Base-by-base conservation (phyloP, 2,329 filamentous ascomycete species). In the Sclerotinia sclerotiorum region DNA sequence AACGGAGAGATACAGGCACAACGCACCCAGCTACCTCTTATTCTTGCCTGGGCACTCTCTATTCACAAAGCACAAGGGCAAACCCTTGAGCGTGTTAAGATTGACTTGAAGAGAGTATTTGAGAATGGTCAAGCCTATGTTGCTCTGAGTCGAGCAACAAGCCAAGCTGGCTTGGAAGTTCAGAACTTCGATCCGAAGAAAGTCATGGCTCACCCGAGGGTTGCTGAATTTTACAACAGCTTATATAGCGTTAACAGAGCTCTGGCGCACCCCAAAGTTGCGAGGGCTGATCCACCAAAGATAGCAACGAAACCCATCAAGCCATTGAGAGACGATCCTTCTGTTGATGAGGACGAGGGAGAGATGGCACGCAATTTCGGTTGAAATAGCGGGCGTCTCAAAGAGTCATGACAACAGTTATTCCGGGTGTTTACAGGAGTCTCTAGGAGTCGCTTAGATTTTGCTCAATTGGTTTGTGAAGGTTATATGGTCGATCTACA, bases 21-120 rank as follows among this genome's bases (percentile, higher is more conserved):
- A 70, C 90, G 95, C 51, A 85, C 85, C 57, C 92, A 94, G 74
- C 79, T 94, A 2, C 95, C 95, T 0, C 84, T 99, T 63, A 98
- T 99, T 71, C 84, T 99, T 42, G 95, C 95, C 0, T 99, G 95
- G 95, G 95, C 95, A 2, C 81, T 99, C 27, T 97, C 93, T 0
- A 99, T 99, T 69, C 95, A 99, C 82, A 99, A 99, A 80, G 95
- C 95, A 0, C 94, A 98, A 78, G 94, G 94, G 1, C 94, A 98
- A 79, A 98, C 94, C 1, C 72, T 79, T 27, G 93, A 97, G 76
- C 86, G 94, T 63, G 95, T 99, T 69, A 97, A 97, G 77, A 95
- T 99, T 35, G 93, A 99, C 77, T 84, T 99, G 0, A 91, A 93
- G 42, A 90, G 88, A 70, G 92, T 97, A 1, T 99, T 99, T 75